Conservation (phyloP, 768 basidiomycete genomes). For the Kwoniella dendrophila region DNA sequence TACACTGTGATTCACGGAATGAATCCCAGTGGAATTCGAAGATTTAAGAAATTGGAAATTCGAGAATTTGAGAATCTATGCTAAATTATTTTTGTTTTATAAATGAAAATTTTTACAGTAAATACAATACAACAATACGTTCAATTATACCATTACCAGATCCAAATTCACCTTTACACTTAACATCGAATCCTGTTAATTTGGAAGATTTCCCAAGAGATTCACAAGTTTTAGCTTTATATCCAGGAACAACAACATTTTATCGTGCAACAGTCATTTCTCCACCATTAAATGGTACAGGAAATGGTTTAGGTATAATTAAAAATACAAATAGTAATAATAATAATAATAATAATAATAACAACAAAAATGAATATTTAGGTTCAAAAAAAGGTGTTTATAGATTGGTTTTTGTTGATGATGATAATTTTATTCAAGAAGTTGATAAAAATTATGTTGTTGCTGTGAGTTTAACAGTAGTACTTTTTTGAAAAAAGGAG, state of each 20-base stretch:
- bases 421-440: conserved; percentile 39
- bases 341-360: conserved; percentile 12
- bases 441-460: conserved; percentile 43
- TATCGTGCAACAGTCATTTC: conserved; percentile 56
- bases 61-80: too few relatives aligned
- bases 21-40: too few relatives aligned
- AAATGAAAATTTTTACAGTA: neutral
- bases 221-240: conserved; percentile 56
- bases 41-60: too few relatives aligned
- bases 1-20: too few relatives aligned
- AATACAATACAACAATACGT: conserved; percentile 54
- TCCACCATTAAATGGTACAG: conserved; percentile 34
- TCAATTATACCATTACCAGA: conserved; percentile 58
- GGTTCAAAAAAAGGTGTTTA: conserved; percentile 38
- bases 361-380: conserved; percentile 5
- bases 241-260: conserved; percentile 59
- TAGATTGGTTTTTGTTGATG: conserved; percentile 51
- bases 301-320: conserved; percentile 32
- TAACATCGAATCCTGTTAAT: conserved; percentile 54
- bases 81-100: too few relatives aligned
- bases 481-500: neutral
- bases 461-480: conserved; percentile 37
- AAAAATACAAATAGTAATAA: conserved; percentile 14
- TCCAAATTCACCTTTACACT: conserved; percentile 36
- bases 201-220: conserved; percentile 50